Evolutionary conservation across 306 rosid genomes (phyloP), one percentile per base, ranked within the genome.

Genomic region (Pueraria montana): DNA sequence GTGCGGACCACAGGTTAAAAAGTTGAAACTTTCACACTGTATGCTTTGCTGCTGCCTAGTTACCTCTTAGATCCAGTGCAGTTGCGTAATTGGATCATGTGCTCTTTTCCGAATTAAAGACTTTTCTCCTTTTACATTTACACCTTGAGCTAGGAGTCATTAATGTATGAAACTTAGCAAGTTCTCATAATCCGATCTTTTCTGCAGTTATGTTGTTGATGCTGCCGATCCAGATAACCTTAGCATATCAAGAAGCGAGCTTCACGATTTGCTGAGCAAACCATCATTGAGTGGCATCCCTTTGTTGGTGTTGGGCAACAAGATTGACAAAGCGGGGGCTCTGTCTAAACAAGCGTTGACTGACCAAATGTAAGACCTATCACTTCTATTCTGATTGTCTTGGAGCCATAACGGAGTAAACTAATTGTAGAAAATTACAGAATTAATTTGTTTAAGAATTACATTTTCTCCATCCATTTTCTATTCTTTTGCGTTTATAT

Each of bases 181-280:
- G 59, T 36, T 76, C 56, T 50, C 24, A 24, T 46, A 18, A 34
- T 80, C 46, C 84, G 79, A 27, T 82, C 4, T 72, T 81, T 86
- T 27, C 80, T 84, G 84, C 89, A 94, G 98, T 64, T 94, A 94
- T 77, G 98, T 94, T 77, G 97, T 94, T 82, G 98, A 94, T 92
- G 98, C 95, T 69, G 98, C 98, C 30, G 97, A 94, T 87, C 92
- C 91, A 16, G 97, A 94, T 74, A 94, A 91, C 76, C 87, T 94
- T 78, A 85, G 85, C 84, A 88, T 81, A 72, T 94, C 98, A 64
- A 92, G 55, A 85, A 88, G 94, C 50, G 98, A 94, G 77, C 98
- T 94, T 82, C 98, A 91, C 85, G 98, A 94, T 87, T 84, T 92
- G 80, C 81, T 92, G 88, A 89, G 94, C 85, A 92, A 91, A 84